Percentiles rank a stretch among this genome's conserved stretches.
Evolutionary conservation across 306 rosid species (phyloP).

Genomic region (Vigna unguiculata): DNA sequence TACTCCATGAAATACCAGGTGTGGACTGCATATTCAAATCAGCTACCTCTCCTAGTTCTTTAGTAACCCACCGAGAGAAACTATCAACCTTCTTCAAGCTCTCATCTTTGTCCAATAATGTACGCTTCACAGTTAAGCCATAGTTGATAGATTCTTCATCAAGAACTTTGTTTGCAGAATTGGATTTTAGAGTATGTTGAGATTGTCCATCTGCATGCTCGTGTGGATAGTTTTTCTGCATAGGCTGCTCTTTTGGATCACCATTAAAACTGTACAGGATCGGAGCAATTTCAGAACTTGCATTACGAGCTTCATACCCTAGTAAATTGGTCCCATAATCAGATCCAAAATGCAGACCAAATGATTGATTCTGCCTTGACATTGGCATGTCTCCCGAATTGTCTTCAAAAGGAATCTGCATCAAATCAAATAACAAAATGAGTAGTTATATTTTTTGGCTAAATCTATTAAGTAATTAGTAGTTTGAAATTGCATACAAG

Average conservation of each 20-base stretch:
- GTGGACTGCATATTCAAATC: constrained; percentile 79
- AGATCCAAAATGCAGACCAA: constrained; percentile 58
- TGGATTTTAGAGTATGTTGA: constrained; percentile 39
- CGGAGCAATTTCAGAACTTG: constrained; percentile 48
- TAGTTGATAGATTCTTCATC: constrained; percentile 62
- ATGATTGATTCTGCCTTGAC: constrained; percentile 59
- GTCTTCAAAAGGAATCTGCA: constrained; percentile 71
- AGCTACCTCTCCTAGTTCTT: constrained; percentile 83
- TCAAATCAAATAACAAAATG: constrained; percentile 33
- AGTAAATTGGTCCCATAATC: constrained; percentile 44
- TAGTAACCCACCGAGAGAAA: constrained; percentile 83
- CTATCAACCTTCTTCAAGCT: constrained; percentile 92
- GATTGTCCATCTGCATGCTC: constrained; percentile 56
- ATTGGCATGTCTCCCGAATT: constrained; percentile 53
- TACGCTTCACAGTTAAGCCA: constrained; percentile 59
- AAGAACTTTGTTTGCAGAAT: constrained; percentile 50
- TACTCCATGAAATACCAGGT: constrained; percentile 80
- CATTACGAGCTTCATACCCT: constrained; percentile 47
- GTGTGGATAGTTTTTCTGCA: constrained; percentile 45
- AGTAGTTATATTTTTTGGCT: constrained; percentile 31
- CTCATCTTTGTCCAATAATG: constrained; percentile 70
- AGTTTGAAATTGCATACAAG: constrained; percentile 1
- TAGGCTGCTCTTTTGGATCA: constrained; percentile 51
- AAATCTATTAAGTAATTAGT: constrained; percentile 16
- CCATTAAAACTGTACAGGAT: constrained; percentile 47